Evolutionary conservation across 2,329 filamentous ascomycete species (phyloP).

Genomic region (Colletotrichum liriopes): DNA sequence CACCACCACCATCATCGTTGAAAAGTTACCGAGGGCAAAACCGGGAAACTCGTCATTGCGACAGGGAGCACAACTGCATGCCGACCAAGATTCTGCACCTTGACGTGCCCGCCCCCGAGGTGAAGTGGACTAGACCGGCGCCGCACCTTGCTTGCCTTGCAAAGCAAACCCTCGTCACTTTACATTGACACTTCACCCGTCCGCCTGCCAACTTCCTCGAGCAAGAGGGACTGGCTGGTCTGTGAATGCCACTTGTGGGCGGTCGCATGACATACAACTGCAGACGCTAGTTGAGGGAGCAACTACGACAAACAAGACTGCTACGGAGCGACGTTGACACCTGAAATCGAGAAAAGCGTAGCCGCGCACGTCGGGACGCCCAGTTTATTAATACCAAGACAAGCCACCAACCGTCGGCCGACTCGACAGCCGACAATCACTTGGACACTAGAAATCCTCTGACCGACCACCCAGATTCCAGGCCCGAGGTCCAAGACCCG

Average conservation of each 20-base stretch:
- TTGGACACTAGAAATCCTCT: slow-evolving; percentile 10
- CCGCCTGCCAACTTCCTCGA: slow-evolving; percentile 21
- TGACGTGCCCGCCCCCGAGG: slow-evolving; percentile 17
- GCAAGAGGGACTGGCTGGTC: background rate
- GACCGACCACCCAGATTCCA: slow-evolving; percentile 12
- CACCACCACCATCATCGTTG: background rate
- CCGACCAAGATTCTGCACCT: slow-evolving; percentile 28
- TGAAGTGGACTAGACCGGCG: slow-evolving; percentile 1
- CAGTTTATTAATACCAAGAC: slow-evolving; percentile 15
- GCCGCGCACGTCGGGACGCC: background rate
- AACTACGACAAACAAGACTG: slow-evolving; percentile 13
- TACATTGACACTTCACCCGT: background rate
- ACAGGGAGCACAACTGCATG: background rate
- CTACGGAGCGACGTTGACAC: slow-evolving; percentile 6
- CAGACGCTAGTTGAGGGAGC: slow-evolving; percentile 18
- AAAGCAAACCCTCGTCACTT: slow-evolving; percentile 9
- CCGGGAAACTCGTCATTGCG: slow-evolving; percentile 12
- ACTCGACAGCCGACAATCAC: slow-evolving; percentile 13
- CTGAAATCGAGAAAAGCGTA: background rate
- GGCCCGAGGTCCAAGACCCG: background rate
- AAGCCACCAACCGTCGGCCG: slow-evolving; percentile 18
- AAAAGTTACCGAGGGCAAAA: background rate
- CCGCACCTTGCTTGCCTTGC: slow-evolving; percentile 1
- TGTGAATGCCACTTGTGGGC: background rate
- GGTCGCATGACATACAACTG: slow-evolving; percentile 26